Evolutionary conservation across 1,139 yeast species (phyloP), one percentile per base, ranked within the genome.

Genomic region (Nakaseomyces glabratus): DNA sequence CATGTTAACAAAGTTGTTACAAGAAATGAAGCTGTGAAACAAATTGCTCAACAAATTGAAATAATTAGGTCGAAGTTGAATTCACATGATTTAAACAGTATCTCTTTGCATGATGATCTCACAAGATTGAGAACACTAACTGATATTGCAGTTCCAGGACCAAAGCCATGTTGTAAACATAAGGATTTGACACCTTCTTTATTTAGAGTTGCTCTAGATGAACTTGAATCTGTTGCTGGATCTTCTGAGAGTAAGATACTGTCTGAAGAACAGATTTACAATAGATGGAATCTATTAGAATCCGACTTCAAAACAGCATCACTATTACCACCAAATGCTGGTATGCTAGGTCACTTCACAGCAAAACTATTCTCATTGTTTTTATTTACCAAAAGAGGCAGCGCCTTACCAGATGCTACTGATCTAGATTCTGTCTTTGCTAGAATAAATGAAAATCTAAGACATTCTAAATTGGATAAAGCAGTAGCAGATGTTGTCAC

Each of bases 401-500:
- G 63, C 47, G 74, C 79, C 11, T 80, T 86, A 37, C 81, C 86
- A 38, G 69, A 73, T 34, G 95, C 94, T 35, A 74, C 73, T 49
- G 96, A 90, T 52, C 75, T 88, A 41, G 97, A 90, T 62, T 73
- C 86, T 33, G 81, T 88, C 20, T 76, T 88, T 51, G 90, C 94
- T 2, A 74, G 95, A 54, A 93, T 93, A 20, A 79, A 82, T 50
- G 69, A 76, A 35, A 76, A 82, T 46, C 69, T 90, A 54, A 68
- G 74, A 33, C 75, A 82, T 51, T 88, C 93, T 37, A 76, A 82
- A 43, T 70, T 90, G 49, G 86, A 81, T 54, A 71, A 73, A 43
- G 98, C 98, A 5, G 93, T 90, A 22, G 94, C 86, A 54, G 96
- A 88, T 61, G 93, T 82, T 37, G 80, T 94, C 43, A 71, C 75